Evolutionary conservation across 768 basidiomycete species (phyloP).

Genomic region (Coprinopsis strossmayeri): DNA sequence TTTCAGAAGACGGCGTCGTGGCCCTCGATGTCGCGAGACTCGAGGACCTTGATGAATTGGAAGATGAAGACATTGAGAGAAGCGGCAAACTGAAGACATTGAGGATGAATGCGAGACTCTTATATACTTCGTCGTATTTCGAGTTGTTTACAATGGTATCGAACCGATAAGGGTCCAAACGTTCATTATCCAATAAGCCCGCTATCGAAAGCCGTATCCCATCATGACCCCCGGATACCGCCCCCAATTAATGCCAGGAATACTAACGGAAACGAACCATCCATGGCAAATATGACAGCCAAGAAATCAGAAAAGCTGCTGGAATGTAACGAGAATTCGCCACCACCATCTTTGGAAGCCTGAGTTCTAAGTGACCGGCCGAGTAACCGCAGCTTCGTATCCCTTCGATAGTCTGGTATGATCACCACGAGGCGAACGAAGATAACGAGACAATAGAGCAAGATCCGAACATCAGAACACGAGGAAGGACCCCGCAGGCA

Average conservation of each 20-base stretch:
- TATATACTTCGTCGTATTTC: not conserved
- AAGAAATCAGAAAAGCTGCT: not conserved
- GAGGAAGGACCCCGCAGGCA: constrained; percentile 4
- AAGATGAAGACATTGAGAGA: constrained; percentile 16
- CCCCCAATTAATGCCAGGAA: too few relatives aligned
- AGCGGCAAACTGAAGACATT: not conserved
- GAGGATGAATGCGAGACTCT: not conserved
- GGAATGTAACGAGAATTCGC: not conserved
- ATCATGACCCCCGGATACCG: too few relatives aligned
- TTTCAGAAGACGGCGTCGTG: constrained; percentile 26
- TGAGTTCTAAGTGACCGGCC: not conserved
- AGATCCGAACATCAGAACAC: constrained; percentile 1
- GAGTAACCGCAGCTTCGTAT: not conserved
- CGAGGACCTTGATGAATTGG: constrained; percentile 26
- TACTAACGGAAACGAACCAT: too few relatives aligned
- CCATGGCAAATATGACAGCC: too few relatives aligned
- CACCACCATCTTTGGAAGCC: not conserved
- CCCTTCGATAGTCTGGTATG: not conserved
- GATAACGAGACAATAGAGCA: not conserved
- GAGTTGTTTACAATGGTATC: constrained; percentile 1
- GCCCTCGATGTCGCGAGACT: constrained; percentile 27
- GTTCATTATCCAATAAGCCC: too few relatives aligned
- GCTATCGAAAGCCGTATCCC: too few relatives aligned
- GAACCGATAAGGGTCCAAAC: too few relatives aligned
- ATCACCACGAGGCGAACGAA: not conserved